These are phyloP conservation scores for Cladophialophora bantiana DNA, from an alignment of 2,329 filamentous ascomycete genomes.

Conservation along the genomic window DNA sequence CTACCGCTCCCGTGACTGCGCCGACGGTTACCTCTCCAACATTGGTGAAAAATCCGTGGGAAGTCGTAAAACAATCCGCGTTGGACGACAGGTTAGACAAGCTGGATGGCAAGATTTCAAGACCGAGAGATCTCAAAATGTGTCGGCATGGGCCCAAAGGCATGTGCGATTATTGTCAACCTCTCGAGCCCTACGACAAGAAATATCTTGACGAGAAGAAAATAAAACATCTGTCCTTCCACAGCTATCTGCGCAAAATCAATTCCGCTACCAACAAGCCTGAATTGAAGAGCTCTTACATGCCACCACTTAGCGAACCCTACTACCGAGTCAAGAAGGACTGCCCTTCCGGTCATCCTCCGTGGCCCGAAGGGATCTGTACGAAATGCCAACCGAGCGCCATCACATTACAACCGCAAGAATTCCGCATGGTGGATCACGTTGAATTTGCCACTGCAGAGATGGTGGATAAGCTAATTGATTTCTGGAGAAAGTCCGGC, in stretches of 20 bases:
- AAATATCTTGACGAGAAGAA: conserved; percentile 92
- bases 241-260: conserved; percentile 91
- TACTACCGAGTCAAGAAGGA: conserved; percentile 88
- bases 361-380: conserved; percentile 96
- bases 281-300: conserved; percentile 91
- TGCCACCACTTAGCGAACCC: conserved; percentile 91
- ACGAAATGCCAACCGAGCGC: conserved; percentile 98
- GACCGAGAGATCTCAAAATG: conserved; percentile 79
- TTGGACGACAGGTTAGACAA: conserved; percentile 88
- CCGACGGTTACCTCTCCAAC: conserved; percentile 41
- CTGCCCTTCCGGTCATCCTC: conserved; percentile 90
- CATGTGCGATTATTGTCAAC: conserved; percentile 99
- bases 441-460: conserved; percentile 90
- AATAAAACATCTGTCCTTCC: conserved; percentile 98
- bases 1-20: conserved; percentile 51
- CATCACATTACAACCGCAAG: conserved; percentile 91
- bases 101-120: conserved; percentile 85
- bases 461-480: conserved; percentile 86
- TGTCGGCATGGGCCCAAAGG: conserved; percentile 95
- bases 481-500: conserved; percentile 89
- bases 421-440: conserved; percentile 96
- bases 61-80: conserved; percentile 83
- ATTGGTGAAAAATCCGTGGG: conserved; percentile 88
- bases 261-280: conserved; percentile 97
- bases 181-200: conserved; percentile 89